Conservation (phyloP, 306 rosid genomes). For the Cucurbita pepo region DNA sequence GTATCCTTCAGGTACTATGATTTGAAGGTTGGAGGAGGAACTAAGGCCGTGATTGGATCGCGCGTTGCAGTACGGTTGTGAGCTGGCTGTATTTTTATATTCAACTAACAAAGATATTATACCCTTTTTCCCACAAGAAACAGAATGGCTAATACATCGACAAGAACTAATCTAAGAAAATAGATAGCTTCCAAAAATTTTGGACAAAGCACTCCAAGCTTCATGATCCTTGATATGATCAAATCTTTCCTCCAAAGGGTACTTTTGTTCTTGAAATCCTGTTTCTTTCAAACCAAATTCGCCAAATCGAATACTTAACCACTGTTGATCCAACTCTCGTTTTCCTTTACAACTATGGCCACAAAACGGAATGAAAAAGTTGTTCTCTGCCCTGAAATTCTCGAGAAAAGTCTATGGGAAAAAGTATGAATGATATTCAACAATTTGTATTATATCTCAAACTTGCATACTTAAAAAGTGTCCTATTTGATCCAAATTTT, state of each 20-base stretch:
- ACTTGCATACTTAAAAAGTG: neutral
- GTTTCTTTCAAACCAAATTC: neutral
- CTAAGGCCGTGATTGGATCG: conserved; percentile 77
- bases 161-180: neutral
- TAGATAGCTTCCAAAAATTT: neutral
- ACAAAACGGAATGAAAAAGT: neutral
- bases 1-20: conserved; percentile 69
- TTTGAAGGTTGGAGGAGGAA: conserved; percentile 80
- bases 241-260: neutral
- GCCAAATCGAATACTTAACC: neutral
- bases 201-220: neutral
- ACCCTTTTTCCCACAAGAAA: neutral
- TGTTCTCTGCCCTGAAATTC: neutral
- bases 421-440: neutral
- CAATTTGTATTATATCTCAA: neutral
- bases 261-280: neutral
- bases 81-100: conserved; percentile 29
- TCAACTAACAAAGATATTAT: neutral
- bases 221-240: neutral
- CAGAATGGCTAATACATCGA: neutral
- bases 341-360: neutral
- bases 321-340: neutral
- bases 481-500: neutral
- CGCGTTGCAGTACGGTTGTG: conserved; percentile 97
- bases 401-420: neutral